Conservation (phyloP, 2,329 filamentous ascomycete genomes). For the Stachybotrys elegans region DNA sequence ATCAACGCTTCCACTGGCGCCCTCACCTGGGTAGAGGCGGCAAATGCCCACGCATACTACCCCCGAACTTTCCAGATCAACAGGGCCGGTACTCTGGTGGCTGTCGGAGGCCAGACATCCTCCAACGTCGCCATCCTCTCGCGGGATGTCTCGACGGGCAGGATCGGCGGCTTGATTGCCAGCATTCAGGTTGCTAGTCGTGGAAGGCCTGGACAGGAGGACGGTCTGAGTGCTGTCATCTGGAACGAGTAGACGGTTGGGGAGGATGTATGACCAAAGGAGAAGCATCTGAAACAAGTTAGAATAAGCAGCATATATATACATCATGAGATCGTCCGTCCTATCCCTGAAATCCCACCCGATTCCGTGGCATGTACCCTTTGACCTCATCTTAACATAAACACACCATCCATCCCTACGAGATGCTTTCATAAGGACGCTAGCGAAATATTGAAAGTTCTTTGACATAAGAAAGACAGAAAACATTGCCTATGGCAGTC, state of each 20-base stretch:
- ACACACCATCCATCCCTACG: no score
- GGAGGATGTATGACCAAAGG: no score
- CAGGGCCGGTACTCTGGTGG: slow-evolving; percentile 52
- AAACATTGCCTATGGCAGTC: no score
- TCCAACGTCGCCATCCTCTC: slow-evolving; percentile 53
- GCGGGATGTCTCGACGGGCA: slow-evolving; percentile 49
- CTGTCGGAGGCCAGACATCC: slow-evolving; percentile 58
- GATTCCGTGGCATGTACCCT: no score
- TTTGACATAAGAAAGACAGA: no score
- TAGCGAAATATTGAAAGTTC: no score
- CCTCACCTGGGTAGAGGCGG: slow-evolving; percentile 47
- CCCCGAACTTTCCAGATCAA: slow-evolving; percentile 62
- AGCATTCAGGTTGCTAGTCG: slow-evolving; percentile 32
- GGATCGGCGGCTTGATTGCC: slow-evolving; percentile 43
- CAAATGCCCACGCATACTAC: slow-evolving; percentile 52
- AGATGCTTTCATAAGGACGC: no score
- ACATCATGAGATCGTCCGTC: no score
- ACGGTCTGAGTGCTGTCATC: slow-evolving; percentile 42
- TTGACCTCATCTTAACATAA: no score
- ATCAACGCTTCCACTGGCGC: slow-evolving; percentile 41
- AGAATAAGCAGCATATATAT: no score
- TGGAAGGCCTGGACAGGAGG: slow-evolving; percentile 36
- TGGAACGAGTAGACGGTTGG: slow-evolving; percentile 46
- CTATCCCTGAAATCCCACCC: no score
- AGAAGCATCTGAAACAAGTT: no score